Percentiles rank a stretch among this genome's conserved stretches.
These are phyloP conservation scores for Syzygium jambos DNA, from an alignment of 345 rosid genomes.

Conservation along the genomic window DNA sequence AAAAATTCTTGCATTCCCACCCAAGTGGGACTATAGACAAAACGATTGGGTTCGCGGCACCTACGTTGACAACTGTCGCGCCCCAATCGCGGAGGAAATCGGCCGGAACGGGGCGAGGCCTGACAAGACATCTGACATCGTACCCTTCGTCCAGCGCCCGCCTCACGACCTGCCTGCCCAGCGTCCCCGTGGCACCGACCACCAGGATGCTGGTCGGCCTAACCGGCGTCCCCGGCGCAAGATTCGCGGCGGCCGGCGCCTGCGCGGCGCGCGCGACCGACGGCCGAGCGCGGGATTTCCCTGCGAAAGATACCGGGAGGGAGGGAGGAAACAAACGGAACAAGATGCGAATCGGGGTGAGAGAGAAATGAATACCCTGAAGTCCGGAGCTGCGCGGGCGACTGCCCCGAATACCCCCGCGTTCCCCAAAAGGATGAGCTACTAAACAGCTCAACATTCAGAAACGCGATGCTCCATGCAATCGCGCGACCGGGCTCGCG, in stretches of 20 bases:
- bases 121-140: constrained; percentile 82
- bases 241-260: constrained; percentile 31
- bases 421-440: too few species aligned
- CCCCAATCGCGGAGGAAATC: constrained; percentile 98
- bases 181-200: constrained; percentile 84
- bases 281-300: constrained; percentile 10
- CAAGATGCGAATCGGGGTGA: not conserved
- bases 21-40: not conserved
- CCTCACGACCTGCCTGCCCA: constrained; percentile 87
- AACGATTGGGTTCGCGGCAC: not conserved
- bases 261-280: constrained; percentile 18
- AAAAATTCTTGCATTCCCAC: not conserved
- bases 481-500: too few species aligned
- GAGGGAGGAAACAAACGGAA: too few species aligned
- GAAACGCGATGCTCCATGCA: too few species aligned
- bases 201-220: constrained; percentile 75
- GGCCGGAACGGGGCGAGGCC: constrained; percentile 92
- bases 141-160: constrained; percentile 91
- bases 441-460: too few species aligned
- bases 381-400: too few species aligned
- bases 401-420: too few species aligned
- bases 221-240: constrained; percentile 78
- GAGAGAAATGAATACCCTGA: not conserved
- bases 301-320: not conserved
- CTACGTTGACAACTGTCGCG: constrained; percentile 86